Percentiles rank a stretch among this genome's conserved stretches.
phyloP scores from a whole-genome alignment of 2,329 filamentous ascomycete species.

The Apiospora aurea region DNA sequence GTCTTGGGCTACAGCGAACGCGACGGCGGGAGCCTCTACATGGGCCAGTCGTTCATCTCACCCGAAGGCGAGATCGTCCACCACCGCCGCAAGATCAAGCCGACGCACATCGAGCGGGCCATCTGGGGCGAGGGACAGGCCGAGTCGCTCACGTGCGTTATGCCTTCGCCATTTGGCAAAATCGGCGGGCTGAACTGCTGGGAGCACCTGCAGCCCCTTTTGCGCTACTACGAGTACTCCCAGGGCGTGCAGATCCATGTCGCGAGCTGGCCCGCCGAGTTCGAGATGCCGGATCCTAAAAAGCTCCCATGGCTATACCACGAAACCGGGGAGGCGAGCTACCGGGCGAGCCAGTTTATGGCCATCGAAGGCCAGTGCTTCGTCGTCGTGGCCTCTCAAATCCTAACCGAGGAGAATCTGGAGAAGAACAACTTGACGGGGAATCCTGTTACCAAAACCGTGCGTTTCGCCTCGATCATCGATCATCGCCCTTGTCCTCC shows the following conservation, averaged over 20 bases:
- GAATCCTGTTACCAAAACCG: constrained; percentile 46
- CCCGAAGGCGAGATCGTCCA: constrained; percentile 53
- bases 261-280: constrained; percentile 44
- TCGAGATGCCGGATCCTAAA: constrained; percentile 45
- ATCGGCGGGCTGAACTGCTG: constrained; percentile 60
- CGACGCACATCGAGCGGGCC: constrained; percentile 55
- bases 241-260: constrained; percentile 45
- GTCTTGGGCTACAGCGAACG: constrained; percentile 59
- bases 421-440: constrained; percentile 48
- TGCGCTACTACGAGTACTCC: constrained; percentile 45
- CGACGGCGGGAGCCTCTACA: constrained; percentile 43
- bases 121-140: constrained; percentile 64
- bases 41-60: constrained; percentile 60
- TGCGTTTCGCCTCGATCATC: constrained; percentile 30
- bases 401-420: constrained; percentile 49
- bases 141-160: constrained; percentile 61
- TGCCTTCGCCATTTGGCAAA: constrained; percentile 56
- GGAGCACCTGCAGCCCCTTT: constrained; percentile 51
- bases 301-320: constrained; percentile 46
- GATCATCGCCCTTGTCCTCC: neutral
- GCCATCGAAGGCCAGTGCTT: constrained; percentile 53
- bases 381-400: constrained; percentile 48
- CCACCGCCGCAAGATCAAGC: constrained; percentile 59
- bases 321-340: constrained; percentile 43
- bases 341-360: constrained; percentile 48